Conservation (phyloP, 106 monocot species). For the Platanthera zijinensis region DNA sequence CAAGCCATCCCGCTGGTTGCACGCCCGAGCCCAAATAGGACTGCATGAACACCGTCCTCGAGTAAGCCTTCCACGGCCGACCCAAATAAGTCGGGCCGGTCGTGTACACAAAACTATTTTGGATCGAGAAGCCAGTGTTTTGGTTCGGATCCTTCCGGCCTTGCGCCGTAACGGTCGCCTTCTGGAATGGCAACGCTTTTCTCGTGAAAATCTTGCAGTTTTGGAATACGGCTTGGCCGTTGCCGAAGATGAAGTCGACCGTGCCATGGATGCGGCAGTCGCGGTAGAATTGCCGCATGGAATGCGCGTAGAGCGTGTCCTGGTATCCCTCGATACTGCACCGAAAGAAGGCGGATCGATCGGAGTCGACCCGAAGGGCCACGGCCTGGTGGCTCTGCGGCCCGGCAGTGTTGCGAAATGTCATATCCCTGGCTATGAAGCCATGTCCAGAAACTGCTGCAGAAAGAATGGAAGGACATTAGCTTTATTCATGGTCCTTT, state of each 20-base stretch:
- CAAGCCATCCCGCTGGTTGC: constrained; percentile 66
- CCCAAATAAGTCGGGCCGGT: constrained; percentile 64
- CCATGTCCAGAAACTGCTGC: constrained; percentile 77
- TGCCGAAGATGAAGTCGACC: constrained; percentile 93
- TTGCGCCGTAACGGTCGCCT: constrained; percentile 73
- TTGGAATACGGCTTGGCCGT: constrained; percentile 66
- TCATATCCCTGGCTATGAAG: constrained; percentile 80
- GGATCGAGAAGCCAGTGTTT: constrained; percentile 76
- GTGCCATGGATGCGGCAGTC: constrained; percentile 86
- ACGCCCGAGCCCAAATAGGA: constrained; percentile 39
- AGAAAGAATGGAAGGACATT: background rate
- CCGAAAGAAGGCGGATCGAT: constrained; percentile 76
- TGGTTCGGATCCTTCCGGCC: constrained; percentile 54
- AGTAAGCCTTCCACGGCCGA: constrained; percentile 86
- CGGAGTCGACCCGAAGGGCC: constrained; percentile 71
- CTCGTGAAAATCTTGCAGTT: constrained; percentile 54
- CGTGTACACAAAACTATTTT: constrained; percentile 46
- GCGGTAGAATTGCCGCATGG: constrained; percentile 84
- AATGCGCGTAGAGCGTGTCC: constrained; percentile 90
- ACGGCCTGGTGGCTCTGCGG: constrained; percentile 70
- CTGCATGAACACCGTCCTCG: constrained; percentile 75
- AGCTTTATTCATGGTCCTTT: no score
- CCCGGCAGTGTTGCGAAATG: constrained; percentile 73
- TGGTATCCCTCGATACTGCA: constrained; percentile 94
- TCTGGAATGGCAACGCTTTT: constrained; percentile 46